Conservation (phyloP, 2,329 filamentous ascomycete species). For the Cytospora piceicola region DNA sequence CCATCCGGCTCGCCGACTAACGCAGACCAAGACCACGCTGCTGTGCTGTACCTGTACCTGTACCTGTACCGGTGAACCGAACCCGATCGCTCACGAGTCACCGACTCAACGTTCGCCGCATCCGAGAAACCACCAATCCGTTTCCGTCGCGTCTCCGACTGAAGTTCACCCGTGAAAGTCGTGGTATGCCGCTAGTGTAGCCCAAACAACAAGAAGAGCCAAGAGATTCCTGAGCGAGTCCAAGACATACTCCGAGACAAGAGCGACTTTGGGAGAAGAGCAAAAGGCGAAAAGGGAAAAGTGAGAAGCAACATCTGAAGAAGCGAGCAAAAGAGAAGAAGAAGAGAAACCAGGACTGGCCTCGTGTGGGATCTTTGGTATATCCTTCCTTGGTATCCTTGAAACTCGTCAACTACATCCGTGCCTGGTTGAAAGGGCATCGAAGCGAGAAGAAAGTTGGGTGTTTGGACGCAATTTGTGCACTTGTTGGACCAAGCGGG, state of each 20-base stretch:
- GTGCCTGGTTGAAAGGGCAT: slow-evolving; percentile 13
- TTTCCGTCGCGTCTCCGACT: slow-evolving; percentile 13
- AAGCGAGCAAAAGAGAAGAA: slow-evolving; percentile 4
- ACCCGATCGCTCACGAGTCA: not conserved
- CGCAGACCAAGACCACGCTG: not conserved
- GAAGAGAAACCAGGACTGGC: slow-evolving; percentile 10
- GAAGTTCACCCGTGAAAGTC: slow-evolving; percentile 5
- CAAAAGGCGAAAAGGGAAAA: not conserved
- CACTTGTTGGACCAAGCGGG: slow-evolving; percentile 3
- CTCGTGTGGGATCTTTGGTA: slow-evolving; percentile 5
- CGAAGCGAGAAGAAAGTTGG: slow-evolving; percentile 17
- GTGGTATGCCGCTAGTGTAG: slow-evolving; percentile 25
- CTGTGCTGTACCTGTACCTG: no score
- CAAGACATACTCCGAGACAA: slow-evolving; percentile 25
- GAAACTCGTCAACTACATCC: slow-evolving; percentile 12
- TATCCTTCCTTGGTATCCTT: not conserved
- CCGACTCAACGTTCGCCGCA: slow-evolving; percentile 5
- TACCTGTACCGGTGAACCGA: not conserved
- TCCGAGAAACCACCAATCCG: slow-evolving; percentile 5
- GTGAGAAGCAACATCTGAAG: not conserved
- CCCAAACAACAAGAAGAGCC: slow-evolving; percentile 17
- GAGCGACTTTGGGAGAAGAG: slow-evolving; percentile 1
- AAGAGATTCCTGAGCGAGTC: slow-evolving; percentile 21
- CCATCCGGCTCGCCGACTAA: slow-evolving; percentile 3
- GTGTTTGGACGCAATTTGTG: slow-evolving; percentile 24